Evolutionary conservation across 164 flowering plant genomes (phyloP).

Genomic region (Piper longum): DNA sequence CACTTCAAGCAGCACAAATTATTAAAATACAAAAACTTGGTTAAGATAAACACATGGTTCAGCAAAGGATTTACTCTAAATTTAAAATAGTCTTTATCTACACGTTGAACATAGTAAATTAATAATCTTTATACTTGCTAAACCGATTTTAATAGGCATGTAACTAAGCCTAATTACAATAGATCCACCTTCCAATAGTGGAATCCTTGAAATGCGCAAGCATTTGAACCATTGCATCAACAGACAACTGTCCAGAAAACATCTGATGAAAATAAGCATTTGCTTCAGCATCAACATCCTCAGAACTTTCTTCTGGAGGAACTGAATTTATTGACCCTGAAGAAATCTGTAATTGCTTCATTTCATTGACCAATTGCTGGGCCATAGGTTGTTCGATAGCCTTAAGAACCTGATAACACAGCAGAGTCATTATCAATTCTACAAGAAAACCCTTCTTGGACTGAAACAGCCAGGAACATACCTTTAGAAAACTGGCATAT

Average conservation of each 20-base stretch:
- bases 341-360: conserved; percentile 44
- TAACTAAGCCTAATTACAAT: conserved; percentile 18
- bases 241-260: conserved; percentile 58
- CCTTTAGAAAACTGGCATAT: conserved; percentile 55
- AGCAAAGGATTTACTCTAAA: no score
- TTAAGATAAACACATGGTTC: no score
- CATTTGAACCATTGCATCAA: conserved; percentile 77
- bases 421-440: conserved; percentile 10
- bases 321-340: conserved; percentile 45
- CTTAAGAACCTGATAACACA: conserved; percentile 47
- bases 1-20: no score
- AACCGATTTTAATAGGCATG: conserved; percentile 27
- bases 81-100: no score
- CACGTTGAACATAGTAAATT: not conserved
- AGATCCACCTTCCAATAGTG: conserved; percentile 48
- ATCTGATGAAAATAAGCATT: conserved; percentile 77
- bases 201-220: conserved; percentile 85
- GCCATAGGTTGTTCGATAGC: conserved; percentile 34
- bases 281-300: conserved; percentile 76
- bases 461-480: conserved; percentile 24
- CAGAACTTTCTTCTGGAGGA: conserved; percentile 46
- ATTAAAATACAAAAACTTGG: no score
- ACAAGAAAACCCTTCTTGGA: not conserved
- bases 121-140: not conserved
- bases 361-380: conserved; percentile 44